These are phyloP conservation scores for Fraxinus baroniana DNA, from an alignment of 305 asterid genomes.

Conservation along the genomic window DNA sequence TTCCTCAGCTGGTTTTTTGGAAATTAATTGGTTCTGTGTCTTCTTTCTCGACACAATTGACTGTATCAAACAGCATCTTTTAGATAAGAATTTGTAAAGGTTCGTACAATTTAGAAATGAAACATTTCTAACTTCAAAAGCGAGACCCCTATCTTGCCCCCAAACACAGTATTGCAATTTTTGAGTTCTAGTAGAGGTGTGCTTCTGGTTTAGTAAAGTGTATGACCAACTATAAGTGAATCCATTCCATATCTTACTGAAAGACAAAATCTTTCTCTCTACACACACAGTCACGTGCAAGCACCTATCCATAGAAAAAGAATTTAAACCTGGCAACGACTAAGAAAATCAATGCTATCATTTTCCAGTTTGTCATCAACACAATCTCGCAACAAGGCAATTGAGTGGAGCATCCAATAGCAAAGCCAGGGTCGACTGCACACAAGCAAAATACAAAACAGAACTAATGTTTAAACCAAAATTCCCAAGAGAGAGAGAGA, in stretches of 20 bases:
- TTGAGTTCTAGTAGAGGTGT: background rate
- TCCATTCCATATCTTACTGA: background rate
- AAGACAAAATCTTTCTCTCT: background rate
- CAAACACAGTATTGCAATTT: background rate
- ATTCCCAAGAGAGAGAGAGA: background rate
- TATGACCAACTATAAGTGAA: background rate
- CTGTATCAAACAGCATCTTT: background rate
- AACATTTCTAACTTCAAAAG: background rate
- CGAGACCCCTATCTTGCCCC: background rate
- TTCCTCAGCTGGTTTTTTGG: background rate
- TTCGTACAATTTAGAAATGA: background rate
- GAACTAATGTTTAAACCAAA: background rate
- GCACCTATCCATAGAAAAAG: background rate
- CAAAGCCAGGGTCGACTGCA: slow-evolving; percentile 97
- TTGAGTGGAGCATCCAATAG: slow-evolving; percentile 90
- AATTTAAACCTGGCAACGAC: slow-evolving; percentile 68
- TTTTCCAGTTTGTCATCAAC: slow-evolving; percentile 56
- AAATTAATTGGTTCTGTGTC: background rate
- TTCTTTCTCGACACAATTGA: background rate
- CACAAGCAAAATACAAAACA: slow-evolving; percentile 25
- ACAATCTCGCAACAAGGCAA: slow-evolving; percentile 78
- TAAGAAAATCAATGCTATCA: slow-evolving; percentile 63
- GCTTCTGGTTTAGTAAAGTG: background rate
- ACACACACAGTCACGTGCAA: background rate
- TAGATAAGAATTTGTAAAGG: background rate